Evolutionary conservation across 306 rosid species (phyloP), one percentile per base, ranked within the genome.

Genomic region (Canavalia gladiata): DNA sequence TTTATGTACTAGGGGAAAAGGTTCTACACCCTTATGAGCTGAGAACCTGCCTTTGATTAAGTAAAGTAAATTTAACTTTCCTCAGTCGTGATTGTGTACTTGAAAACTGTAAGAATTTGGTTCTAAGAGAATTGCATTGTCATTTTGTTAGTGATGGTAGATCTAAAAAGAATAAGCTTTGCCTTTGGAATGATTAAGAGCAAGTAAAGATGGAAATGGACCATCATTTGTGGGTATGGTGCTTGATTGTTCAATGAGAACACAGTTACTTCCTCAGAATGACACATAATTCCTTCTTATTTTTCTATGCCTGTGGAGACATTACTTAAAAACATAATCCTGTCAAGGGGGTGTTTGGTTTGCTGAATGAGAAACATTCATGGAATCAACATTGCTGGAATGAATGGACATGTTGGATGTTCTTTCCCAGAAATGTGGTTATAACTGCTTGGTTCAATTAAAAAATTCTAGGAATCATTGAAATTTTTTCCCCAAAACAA

Each of bases 231-330:
- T 70, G 30, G 74, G 64, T 28, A 31, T 12, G 50, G 30, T 67
- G 9, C 46, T 74, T 37, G 45, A 10, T 65, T 80, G 5, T 64
- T 76, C 52, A 47, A 39, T 39, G 62, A 8, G 67, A 47, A 45
- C 18, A 77, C 42, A 8, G 79, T 82, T 77, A 62, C 13, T 28
- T 65, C 56, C 74, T 76, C 39, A 64, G 33, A 56, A 31, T 42
- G 31, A 4, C 62, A 64, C 62, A 37, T 72, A 45, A 30, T 72
- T 35, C 69, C 34, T 57, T 39, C 18, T 59, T 45, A 6, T 31
- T 35, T 45, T 63, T 41, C 49, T 43, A 47, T 35, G 4, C 47
- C 13, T 37, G 46, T 25, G 74, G 75, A 72, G 30, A 34, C 67
- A 42, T 63, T 51, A 34, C n/a, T 8, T 64, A 46, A 52, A 72